Percentiles rank a stretch among this genome's conserved stretches.
Evolutionary conservation across 441 rosid genomes (phyloP).

Genomic region (Brassica balearica): DNA sequence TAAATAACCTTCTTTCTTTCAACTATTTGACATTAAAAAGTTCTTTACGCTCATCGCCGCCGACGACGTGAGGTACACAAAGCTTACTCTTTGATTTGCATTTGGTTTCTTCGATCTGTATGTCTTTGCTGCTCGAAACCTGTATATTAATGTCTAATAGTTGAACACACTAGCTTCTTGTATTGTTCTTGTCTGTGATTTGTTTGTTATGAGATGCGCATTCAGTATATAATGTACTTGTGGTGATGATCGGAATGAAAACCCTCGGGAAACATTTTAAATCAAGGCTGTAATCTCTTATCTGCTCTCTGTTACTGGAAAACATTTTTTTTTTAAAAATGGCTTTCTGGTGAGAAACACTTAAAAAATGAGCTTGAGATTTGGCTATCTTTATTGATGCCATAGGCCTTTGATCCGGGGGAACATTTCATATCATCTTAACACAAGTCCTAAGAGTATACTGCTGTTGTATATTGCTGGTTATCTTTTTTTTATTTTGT

Average conservation of each 20-base stretch:
- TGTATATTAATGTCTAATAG: not conserved
- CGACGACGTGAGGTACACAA: not conserved
- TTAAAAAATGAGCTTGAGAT: slow-evolving; percentile 55
- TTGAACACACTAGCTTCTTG: not conserved
- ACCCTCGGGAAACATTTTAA: slow-evolving; percentile 35
- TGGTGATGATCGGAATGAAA: slow-evolving; percentile 25
- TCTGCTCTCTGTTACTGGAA: slow-evolving; percentile 44
- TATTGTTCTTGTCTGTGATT: not conserved
- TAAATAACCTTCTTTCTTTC: not conserved
- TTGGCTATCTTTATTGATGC: slow-evolving; percentile 53
- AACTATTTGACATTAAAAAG: not conserved
- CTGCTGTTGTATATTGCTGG: not conserved
- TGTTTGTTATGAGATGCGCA: not conserved
- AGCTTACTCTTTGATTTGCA: not conserved
- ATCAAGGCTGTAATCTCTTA: slow-evolving; percentile 76
- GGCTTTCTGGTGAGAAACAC: slow-evolving; percentile 57
- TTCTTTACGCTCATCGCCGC: not conserved
- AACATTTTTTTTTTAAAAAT: not conserved
- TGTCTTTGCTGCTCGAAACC: not conserved
- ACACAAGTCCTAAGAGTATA: slow-evolving; percentile 26
- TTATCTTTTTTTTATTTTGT: not conserved
- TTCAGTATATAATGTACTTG: not conserved
- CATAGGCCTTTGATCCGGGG: slow-evolving; percentile 73
- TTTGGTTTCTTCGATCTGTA: not conserved
- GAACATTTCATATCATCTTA: slow-evolving; percentile 36